Conservation (phyloP, 352 stramenopile species). For the Phytopythium boreale region DNA sequence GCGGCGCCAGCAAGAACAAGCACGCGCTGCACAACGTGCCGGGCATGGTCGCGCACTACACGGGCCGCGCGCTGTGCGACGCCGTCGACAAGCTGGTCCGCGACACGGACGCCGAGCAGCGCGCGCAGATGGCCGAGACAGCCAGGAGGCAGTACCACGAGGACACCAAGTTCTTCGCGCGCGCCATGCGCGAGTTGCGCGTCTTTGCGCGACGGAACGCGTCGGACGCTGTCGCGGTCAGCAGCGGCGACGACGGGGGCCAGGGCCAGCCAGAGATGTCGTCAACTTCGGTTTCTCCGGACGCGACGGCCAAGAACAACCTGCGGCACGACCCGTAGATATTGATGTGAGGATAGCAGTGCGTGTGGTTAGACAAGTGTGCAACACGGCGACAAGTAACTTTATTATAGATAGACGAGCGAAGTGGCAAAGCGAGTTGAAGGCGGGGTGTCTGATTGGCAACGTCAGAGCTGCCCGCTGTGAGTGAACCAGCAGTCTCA, state of each 20-base stretch:
- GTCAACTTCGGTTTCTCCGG: background rate
- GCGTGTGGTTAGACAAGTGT: background rate
- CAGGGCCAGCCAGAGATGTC: background rate
- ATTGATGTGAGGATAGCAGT: background rate
- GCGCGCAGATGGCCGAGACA: conserved; percentile 27
- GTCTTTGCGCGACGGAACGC: conserved; percentile 9
- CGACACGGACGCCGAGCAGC: conserved; percentile 24
- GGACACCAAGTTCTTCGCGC: conserved; percentile 57
- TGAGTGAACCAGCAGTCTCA: background rate
- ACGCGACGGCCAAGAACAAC: background rate
- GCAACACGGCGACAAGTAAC: background rate
- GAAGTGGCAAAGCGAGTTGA: too few species aligned
- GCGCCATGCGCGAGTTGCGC: conserved; percentile 35
- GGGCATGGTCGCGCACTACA: conserved; percentile 39
- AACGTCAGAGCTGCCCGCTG: background rate
- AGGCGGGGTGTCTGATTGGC: background rate
- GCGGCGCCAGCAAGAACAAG: conserved; percentile 26
- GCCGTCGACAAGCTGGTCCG: conserved; percentile 40
- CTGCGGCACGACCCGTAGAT: background rate
- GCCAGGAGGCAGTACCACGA: conserved; percentile 44
- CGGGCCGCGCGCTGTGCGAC: conserved; percentile 28
- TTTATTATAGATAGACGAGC: background rate
- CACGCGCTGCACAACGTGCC: conserved; percentile 25
- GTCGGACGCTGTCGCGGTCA: background rate
- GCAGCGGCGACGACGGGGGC: background rate